A percentile compares a stretch with the other conserved stretches of the same genome.
Conservation (phyloP, 805 yeast genomes). For the Zygotorulaspora chibaensis region DNA sequence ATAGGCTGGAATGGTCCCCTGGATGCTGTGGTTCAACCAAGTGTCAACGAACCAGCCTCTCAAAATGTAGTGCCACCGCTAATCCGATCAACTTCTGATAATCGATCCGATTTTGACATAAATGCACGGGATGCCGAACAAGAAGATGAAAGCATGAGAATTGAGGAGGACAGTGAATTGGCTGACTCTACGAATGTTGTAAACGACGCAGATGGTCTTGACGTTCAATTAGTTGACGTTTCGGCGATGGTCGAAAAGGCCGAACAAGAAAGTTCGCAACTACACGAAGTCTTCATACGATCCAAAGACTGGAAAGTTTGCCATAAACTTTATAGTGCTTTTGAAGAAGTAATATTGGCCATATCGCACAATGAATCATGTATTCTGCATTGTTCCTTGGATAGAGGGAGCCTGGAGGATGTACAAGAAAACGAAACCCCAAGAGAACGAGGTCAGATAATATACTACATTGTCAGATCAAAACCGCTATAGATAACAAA, state of each 20-base stretch:
- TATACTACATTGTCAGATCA: constrained; percentile 49
- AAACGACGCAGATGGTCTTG: constrained; percentile 1
- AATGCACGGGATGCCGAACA: background rate
- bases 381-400: constrained; percentile 62
- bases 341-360: constrained; percentile 57
- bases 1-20: constrained; percentile 36
- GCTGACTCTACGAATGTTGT: constrained; percentile 1
- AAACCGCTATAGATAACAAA: constrained; percentile 21
- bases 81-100: background rate
- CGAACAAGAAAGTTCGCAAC: constrained; percentile 17
- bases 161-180: constrained; percentile 28
- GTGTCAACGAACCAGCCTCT: constrained; percentile 1
- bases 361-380: constrained; percentile 55
- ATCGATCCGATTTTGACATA: background rate
- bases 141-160: constrained; percentile 12
- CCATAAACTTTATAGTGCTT: constrained; percentile 53
- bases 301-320: constrained; percentile 68
- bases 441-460: constrained; percentile 57
- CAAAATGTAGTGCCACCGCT: background rate
- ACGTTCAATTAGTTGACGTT: constrained; percentile 16
- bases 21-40: constrained; percentile 20
- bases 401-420: constrained; percentile 39
- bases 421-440: constrained; percentile 15
- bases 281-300: constrained; percentile 46
- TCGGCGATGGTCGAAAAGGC: constrained; percentile 25